Conservation (phyloP, 192 early-diverging fungal genomes). For the Geranomyces michiganensis region DNA sequence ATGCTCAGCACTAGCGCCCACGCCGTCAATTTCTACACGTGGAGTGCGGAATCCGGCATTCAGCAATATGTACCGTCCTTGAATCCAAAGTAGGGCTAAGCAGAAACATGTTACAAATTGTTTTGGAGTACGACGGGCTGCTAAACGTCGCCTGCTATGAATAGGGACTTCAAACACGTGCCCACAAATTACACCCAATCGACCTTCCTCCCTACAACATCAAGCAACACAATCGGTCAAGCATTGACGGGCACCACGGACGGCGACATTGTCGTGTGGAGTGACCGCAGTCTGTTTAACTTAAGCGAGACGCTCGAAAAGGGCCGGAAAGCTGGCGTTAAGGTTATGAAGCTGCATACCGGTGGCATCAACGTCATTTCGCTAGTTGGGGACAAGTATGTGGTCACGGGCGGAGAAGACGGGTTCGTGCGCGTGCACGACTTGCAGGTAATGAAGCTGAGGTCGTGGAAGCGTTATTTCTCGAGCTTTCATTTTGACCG, state of each 20-base stretch:
- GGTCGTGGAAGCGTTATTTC: no score
- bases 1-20: constrained; percentile 48
- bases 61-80: constrained; percentile 47
- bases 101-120: constrained; percentile 10
- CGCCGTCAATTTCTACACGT: constrained; percentile 51
- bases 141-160: not conserved
- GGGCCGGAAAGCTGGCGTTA: constrained; percentile 55
- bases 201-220: constrained; percentile 50
- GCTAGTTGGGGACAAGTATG: constrained; percentile 43
- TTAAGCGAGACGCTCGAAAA: constrained; percentile 47
- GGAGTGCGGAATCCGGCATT: constrained; percentile 36
- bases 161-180: constrained; percentile 54
- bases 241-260: constrained; percentile 50
- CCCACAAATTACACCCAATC: constrained; percentile 48
- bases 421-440: constrained; percentile 60
- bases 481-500: not conserved
- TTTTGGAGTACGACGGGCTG: not conserved
- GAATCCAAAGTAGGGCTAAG: constrained; percentile 48
- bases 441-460: constrained; percentile 51
- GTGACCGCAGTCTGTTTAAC: constrained; percentile 50
- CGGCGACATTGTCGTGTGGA: constrained; percentile 59
- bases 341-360: constrained; percentile 58
- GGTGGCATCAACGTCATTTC: constrained; percentile 46
- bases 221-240: constrained; percentile 33
- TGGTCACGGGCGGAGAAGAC: constrained; percentile 60